These are phyloP conservation scores for Beauveria scarabaeidicola DNA, from an alignment of 2,329 filamentous ascomycete species.

Conservation along the genomic window DNA sequence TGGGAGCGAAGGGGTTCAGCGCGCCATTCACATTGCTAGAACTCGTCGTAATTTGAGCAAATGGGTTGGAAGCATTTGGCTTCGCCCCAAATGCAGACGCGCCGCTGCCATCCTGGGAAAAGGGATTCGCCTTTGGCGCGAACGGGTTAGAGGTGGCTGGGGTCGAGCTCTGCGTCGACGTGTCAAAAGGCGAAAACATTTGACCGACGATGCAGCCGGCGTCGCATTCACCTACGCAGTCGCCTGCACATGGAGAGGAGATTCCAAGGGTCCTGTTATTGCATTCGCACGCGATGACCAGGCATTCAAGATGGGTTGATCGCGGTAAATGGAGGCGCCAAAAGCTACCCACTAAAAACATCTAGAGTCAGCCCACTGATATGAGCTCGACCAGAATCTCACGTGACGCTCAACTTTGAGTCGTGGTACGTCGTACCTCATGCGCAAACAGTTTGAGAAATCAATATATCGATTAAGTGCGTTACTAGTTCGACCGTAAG, in stretches of 20 bases:
- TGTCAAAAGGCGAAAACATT: constrained; percentile 31
- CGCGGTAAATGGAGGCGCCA: constrained; percentile 5
- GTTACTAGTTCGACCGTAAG: background rate
- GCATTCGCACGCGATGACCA: constrained; percentile 5
- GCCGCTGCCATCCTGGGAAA: constrained; percentile 24
- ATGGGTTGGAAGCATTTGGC: constrained; percentile 17
- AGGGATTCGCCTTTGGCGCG: constrained; percentile 23
- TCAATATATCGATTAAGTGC: background rate
- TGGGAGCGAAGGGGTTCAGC: constrained; percentile 8
- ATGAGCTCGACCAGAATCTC: background rate
- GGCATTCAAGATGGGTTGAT: constrained; percentile 8
- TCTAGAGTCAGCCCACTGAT: background rate
- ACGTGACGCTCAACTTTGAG: constrained; percentile 1
- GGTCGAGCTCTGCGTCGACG: constrained; percentile 27
- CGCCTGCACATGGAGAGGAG: constrained; percentile 26
- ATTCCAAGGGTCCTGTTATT: background rate
- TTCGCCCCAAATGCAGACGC: constrained; percentile 14
- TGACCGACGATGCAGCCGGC: constrained; percentile 31
- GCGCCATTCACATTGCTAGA: constrained; percentile 14
- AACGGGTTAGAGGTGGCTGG: constrained; percentile 27
- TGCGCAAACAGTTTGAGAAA: background rate
- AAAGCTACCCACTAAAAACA: constrained; percentile 9
- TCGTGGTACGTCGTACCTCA: background rate
- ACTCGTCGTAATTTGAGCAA: constrained; percentile 21
- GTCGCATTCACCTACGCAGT: constrained; percentile 30